These are phyloP conservation scores for Scutellaria galericulata DNA, from an alignment of 257 asterid genomes.

Conservation along the genomic window DNA sequence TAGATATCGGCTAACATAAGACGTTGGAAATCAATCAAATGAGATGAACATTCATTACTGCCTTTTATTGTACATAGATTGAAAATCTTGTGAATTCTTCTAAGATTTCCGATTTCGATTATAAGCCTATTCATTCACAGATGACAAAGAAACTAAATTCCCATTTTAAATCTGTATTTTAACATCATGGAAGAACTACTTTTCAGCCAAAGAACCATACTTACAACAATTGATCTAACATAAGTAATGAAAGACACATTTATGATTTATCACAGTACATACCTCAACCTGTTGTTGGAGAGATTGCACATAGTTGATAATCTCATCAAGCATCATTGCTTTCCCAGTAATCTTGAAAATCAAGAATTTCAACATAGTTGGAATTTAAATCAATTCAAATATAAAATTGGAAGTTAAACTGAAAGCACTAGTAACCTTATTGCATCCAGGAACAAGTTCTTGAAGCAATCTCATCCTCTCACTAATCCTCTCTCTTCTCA, in stretches of 20 bases:
- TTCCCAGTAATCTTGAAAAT: conserved; percentile 83
- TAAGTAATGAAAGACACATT: conserved; percentile 24
- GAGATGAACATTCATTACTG: neutral
- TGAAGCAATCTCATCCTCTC: conserved; percentile 96
- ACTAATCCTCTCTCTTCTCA: conserved; percentile 89
- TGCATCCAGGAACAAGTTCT: conserved; percentile 96
- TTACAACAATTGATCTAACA: neutral
- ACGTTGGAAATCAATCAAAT: neutral
- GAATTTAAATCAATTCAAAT: neutral
- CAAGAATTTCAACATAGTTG: conserved; percentile 29
- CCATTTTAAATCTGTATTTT: neutral
- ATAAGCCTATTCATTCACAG: neutral
- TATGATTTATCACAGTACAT: conserved; percentile 29
- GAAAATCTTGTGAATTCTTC: neutral
- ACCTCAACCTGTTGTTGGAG: conserved; percentile 99
- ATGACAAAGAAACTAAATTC: neutral
- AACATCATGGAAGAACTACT: neutral
- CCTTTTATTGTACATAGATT: neutral
- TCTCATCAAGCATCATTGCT: conserved; percentile 99
- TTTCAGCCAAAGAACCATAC: neutral
- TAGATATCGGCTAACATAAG: neutral
- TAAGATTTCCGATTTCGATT: neutral
- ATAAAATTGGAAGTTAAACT: conserved; percentile 8
- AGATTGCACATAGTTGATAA: conserved; percentile 93
- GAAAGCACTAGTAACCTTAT: conserved; percentile 57